These are phyloP conservation scores for Tylopilus sp. DNA, from an alignment of 1,284 basidiomycete genomes.

Conservation along the genomic window DNA sequence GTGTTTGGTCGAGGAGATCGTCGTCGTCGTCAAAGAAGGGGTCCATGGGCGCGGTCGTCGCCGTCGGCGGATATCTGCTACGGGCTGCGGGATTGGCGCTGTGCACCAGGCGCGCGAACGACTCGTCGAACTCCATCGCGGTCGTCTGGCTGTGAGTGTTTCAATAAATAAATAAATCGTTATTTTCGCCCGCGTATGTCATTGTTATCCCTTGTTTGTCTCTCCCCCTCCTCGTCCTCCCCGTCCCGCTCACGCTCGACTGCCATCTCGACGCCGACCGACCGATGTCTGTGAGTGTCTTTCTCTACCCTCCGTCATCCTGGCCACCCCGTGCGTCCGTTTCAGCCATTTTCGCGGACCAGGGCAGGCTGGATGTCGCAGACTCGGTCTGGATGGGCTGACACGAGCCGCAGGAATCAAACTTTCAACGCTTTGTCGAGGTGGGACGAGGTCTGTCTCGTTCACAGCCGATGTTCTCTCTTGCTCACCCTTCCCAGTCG, in stretches of 20 bases:
- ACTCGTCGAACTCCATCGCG: constrained; percentile 41
- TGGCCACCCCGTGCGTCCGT: background rate
- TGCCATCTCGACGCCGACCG: constrained; percentile 7
- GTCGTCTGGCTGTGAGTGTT: background rate
- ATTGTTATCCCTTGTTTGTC: constrained; percentile 18
- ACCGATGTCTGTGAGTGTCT: constrained; percentile 24
- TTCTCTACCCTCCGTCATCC: rapidly evolving
- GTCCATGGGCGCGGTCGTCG: constrained; percentile 70
- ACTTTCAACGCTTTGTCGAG: constrained; percentile 97
- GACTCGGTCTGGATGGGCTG: constrained; percentile 14
- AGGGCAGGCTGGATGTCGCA: constrained; percentile 16
- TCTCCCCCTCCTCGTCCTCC: background rate
- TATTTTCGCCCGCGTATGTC: background rate
- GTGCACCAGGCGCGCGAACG: constrained; percentile 69
- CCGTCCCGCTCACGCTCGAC: background rate
- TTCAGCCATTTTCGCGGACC: background rate
- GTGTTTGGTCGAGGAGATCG: constrained; percentile 14
- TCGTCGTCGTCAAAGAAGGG: constrained; percentile 77
- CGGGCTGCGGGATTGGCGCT: constrained; percentile 62
- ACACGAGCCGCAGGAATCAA: constrained; percentile 53
- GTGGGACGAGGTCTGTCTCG: constrained; percentile 76
- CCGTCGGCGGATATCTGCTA: constrained; percentile 35
- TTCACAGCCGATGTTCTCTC: background rate
- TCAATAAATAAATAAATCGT: too few species aligned
- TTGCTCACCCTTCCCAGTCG: constrained; percentile 49